Evolutionary conservation across 495 filamentous ascomycete species (phyloP), one percentile per base, ranked within the genome.

Genomic region (Pseudomonodictys pantanalensis): DNA sequence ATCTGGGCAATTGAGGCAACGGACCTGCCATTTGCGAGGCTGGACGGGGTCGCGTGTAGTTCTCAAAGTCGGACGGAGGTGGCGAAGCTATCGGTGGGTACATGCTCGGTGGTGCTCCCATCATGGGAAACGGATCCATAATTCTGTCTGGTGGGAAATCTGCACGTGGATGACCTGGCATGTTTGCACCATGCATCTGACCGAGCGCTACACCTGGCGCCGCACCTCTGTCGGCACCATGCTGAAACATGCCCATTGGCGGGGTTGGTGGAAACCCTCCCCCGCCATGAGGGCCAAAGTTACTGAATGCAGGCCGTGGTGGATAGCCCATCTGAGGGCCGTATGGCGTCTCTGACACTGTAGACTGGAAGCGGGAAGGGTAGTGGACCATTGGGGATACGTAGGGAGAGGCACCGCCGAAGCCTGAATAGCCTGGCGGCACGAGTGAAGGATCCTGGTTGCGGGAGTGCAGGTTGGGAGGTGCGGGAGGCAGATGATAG

Each of bases 261-360:
- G 46, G 56, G 25, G 35, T n/a, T n/a, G 39, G 23, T 43, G 44
- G 38, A 44, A 59, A 20, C 47, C 32, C 17, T 10, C 41, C 11
- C n/a, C n/a, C n/a, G n/a, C n/a, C n/a, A n/a, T n/a, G n/a, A n/a
- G n/a, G n/a, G n/a, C n/a, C n/a, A n/a, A n/a, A n/a, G n/a, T n/a
- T n/a, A n/a, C n/a, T n/a, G n/a, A n/a, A n/a, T n/a, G n/a, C n/a
- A n/a, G n/a, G n/a, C n/a, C n/a, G n/a, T n/a, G n/a, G n/a, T n/a
- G n/a, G n/a, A n/a, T n/a, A n/a, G n/a, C n/a, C n/a, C 55, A 58
- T 50, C 43, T 49, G 46, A 15, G 32, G 3, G 15, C 46, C 28
- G 24, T 39, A 35, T 7, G n/a, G n/a, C n/a, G n/a, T n/a, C n/a
- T n/a, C n/a, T n/a, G n/a, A n/a, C n/a, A n/a, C n/a, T n/a, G n/a